Percentiles rank a stretch among this genome's conserved stretches.
Conservation (phyloP, 495 filamentous ascomycete genomes). For the Bacidia gigantensis region DNA sequence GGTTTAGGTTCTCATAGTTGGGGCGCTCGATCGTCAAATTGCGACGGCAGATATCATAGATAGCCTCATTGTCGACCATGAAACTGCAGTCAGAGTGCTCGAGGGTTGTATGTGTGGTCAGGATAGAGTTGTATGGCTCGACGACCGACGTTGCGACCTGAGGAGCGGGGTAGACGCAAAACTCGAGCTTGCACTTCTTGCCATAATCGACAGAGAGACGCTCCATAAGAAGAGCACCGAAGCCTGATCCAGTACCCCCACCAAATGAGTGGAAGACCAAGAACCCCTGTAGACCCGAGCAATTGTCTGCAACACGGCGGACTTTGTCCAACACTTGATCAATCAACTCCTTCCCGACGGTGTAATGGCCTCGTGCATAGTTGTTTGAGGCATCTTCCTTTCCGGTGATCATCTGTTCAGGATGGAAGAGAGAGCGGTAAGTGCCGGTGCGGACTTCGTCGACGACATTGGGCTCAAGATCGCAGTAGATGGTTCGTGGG, state of each 20-base stretch:
- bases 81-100: conserved; percentile 99
- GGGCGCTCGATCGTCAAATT: conserved; percentile 95
- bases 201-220: conserved; percentile 94
- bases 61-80: conserved; percentile 99
- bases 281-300: conserved; percentile 95
- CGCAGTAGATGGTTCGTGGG: conserved; percentile 96
- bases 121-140: conserved; percentile 98
- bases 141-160: conserved; percentile 94
- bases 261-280: conserved; percentile 99
- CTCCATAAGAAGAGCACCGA: conserved; percentile 95
- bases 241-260: conserved; percentile 95
- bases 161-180: conserved; percentile 95
- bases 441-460: conserved; percentile 97
- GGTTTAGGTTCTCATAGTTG: conserved; percentile 96
- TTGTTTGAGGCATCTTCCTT: conserved; percentile 99
- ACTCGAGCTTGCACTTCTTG: conserved; percentile 99
- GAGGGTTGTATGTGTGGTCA: conserved; percentile 96
- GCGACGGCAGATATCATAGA: conserved; percentile 97
- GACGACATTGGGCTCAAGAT: conserved; percentile 99
- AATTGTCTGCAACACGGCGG: conserved; percentile 90
- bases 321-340: conserved; percentile 95
- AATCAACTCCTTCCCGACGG: conserved; percentile 96
- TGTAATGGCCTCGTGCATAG: conserved; percentile 98
- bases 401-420: conserved; percentile 97
- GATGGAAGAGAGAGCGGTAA: conserved; percentile 94